Percentiles rank a stretch among this genome's conserved stretches.
phyloP scores from a whole-genome alignment of 768 basidiomycete genomes.

The Rhizopogon salebrosus region DNA sequence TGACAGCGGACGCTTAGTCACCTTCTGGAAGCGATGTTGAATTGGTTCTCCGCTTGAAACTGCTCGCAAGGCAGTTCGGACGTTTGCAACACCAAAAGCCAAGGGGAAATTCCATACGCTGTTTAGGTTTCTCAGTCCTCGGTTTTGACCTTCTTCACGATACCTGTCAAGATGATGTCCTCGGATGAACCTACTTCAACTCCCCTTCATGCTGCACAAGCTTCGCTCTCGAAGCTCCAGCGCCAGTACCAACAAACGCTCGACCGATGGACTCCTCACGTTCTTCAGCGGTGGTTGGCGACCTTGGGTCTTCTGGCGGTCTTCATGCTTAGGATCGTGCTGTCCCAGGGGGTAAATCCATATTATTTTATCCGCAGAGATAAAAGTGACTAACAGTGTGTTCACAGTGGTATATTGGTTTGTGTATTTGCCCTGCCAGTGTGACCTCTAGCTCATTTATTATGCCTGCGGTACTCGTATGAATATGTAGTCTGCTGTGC shows the following conservation, averaged over 20 bases:
- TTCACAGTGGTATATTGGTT: constrained; percentile 87
- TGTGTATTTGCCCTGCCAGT: constrained; percentile 26
- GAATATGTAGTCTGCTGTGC: constrained; percentile 56
- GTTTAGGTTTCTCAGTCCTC: background rate
- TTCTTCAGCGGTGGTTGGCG: constrained; percentile 83
- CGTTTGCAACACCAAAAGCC: background rate
- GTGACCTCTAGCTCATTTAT: background rate
- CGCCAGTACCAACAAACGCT: constrained; percentile 82
- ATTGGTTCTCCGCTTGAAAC: constrained; percentile 3
- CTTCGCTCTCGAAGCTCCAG: constrained; percentile 38
- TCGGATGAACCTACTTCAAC: constrained; percentile 25
- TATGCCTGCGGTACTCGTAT: background rate
- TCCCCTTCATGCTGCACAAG: constrained; percentile 24
- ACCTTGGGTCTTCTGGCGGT: constrained; percentile 65
- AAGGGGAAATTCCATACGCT: constrained; percentile 1
- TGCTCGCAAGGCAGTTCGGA: background rate
- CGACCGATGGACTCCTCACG: constrained; percentile 91
- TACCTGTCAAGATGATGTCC: constrained; percentile 24
- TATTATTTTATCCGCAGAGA: background rate
- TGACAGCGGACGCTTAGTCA: constrained; percentile 6
- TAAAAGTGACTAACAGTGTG: constrained; percentile 7
- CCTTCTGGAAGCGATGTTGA: background rate
- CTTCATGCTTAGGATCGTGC: constrained; percentile 81
- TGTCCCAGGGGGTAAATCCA: constrained; percentile 81
- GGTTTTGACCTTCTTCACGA: constrained; percentile 5